phyloP scores from a whole-genome alignment of 495 filamentous ascomycete genomes.

The Hypoxylon cercidicola region DNA sequence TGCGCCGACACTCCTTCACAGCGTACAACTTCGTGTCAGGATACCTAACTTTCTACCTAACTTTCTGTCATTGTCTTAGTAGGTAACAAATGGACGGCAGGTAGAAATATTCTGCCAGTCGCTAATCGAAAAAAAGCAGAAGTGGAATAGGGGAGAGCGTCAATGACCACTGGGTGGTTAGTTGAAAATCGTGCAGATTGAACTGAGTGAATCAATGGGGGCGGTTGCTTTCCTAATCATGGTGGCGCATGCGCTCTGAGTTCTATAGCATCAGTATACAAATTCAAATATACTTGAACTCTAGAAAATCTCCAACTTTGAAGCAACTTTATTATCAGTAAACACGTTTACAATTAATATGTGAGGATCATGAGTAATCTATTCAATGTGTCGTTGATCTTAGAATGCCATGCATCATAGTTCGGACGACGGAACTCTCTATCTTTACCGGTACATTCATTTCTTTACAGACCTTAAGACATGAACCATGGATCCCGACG shows the following conservation, averaged over 20 bases:
- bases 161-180: conserved; percentile 2
- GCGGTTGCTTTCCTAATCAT: conserved; percentile 5
- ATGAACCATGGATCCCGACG: conserved; percentile 1
- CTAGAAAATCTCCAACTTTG: conserved; percentile 23
- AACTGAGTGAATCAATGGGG: conserved; percentile 23
- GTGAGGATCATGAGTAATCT: too few relatives aligned
- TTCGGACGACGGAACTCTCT: background rate
- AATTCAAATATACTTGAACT: background rate
- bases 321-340: conserved; percentile 20
- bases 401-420: too few relatives aligned
- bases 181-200: conserved; percentile 33
- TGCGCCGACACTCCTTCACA: conserved; percentile 28
- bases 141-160: background rate
- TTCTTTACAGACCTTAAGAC: too few relatives aligned
- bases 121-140: conserved; percentile 7
- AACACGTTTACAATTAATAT: too few relatives aligned
- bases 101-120: conserved; percentile 12
- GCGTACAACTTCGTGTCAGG: conserved; percentile 22
- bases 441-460: background rate
- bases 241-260: conserved; percentile 8
- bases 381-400: too few relatives aligned
- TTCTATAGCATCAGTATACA: conserved; percentile 3
- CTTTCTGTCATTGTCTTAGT: conserved; percentile 16
- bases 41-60: conserved; percentile 30
- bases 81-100: conserved; percentile 9